Base-by-base conservation (phyloP, 2,329 filamentous ascomycete genomes). In the Eutypella sp. region DNA sequence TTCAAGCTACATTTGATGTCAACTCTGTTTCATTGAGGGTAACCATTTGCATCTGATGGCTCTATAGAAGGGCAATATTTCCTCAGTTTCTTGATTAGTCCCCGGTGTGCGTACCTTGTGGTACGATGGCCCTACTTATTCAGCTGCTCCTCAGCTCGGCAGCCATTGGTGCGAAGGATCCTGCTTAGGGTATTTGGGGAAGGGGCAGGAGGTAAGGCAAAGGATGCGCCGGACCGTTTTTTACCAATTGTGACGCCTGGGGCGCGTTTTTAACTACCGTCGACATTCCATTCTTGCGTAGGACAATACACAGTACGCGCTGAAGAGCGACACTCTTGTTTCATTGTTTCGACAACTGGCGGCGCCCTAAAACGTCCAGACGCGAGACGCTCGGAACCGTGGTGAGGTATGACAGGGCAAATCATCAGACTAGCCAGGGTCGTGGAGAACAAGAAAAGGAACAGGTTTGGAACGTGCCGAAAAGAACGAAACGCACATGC, bases 381-480 rank as follows among this genome's bases (percentile, higher is more conserved):
- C 19, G 19, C 16, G 36, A 39, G 36, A 39, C 36, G 36, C 19
- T 39, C 20, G 19, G 36, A 22, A 39, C 36, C 36, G 36, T 39
- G 36, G 36, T 39, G 23, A 39, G 19, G 36, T 22, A 39, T 39
- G n/a, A 22, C 36, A 39, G 36, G 36, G 36, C 7, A 24, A 11
- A 37, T 7, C 23, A 24, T 19, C 19, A 34, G 18, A 29, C 22
- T 40, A 47, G 50, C 47, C 53, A 47, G 45, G 47, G 50, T 49
- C 47, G 47, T 49, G 48, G 51, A 51, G 49, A 48, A 48, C 49
- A 48, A 49, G 46, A 51, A 47, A 47, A 48, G 49, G 51, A 48
- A 51, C 47, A 56, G 55, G 52, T 45, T 60, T 61, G 59, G 61
- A 63, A 61, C 57, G 54, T 57, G 57, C 56, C 53, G 56, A 55